phyloP scores from a whole-genome alignment of 805 yeast species.

The Lachancea meyersii region DNA sequence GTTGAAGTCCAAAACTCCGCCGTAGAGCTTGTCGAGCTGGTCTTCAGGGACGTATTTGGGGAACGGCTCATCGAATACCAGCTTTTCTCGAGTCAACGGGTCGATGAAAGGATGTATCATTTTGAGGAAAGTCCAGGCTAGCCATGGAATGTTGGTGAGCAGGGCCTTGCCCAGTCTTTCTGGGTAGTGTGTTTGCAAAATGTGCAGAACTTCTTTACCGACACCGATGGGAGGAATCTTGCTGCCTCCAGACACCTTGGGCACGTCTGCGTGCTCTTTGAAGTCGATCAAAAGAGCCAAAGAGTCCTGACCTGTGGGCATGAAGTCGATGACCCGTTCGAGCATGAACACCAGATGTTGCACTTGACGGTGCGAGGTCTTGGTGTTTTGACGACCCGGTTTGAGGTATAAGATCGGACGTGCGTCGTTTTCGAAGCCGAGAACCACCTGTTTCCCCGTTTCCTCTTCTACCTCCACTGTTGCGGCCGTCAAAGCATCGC shows the following conservation, averaged over 20 bases:
- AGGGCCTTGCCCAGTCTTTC: conserved; percentile 93
- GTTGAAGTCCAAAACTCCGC: conserved; percentile 79
- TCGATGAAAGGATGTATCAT: conserved; percentile 94
- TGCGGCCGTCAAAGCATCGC: conserved; percentile 48
- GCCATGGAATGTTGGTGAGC: conserved; percentile 86
- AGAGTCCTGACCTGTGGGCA: conserved; percentile 96
- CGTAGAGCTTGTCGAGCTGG: conserved; percentile 78
- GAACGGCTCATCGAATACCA: conserved; percentile 87
- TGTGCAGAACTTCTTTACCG: conserved; percentile 88
- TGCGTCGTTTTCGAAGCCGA: conserved; percentile 84
- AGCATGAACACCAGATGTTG: conserved; percentile 90
- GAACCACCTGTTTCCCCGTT: conserved; percentile 85
- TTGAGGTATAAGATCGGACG: conserved; percentile 90
- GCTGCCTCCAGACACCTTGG: conserved; percentile 47
- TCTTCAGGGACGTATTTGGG: conserved; percentile 70
- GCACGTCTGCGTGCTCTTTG: conserved; percentile 58
- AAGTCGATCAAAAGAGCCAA: conserved; percentile 88
- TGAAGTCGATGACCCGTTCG: conserved; percentile 85
- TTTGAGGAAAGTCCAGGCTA: conserved; percentile 88
- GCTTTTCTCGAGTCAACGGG: conserved; percentile 88
- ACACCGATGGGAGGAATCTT: conserved; percentile 84
- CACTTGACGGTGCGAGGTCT: conserved; percentile 84
- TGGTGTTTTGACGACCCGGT: conserved; percentile 95
- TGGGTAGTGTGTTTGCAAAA: conserved; percentile 94
- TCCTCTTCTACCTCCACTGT: conserved; percentile 62